Evolutionary conservation across 2,329 filamentous ascomycete genomes (phyloP).

Genomic region (Tolypocladium sp.): DNA sequence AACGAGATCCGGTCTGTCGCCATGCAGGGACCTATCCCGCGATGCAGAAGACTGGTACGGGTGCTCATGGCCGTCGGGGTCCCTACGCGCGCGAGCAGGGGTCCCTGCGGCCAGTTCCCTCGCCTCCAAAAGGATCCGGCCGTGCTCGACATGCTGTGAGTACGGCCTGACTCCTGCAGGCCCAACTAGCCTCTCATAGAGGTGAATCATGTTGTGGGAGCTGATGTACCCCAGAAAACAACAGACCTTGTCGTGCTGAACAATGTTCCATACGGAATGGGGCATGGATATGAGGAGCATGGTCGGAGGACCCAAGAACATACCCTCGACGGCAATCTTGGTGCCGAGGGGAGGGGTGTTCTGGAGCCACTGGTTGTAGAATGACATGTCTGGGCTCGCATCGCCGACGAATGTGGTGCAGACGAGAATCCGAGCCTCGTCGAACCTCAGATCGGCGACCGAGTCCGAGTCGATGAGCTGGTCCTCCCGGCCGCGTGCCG

Average conservation of each 20-base stretch:
- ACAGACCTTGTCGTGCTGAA: slow-evolving; percentile 59
- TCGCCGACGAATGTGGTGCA: slow-evolving; percentile 60
- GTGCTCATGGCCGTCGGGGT: slow-evolving; percentile 16
- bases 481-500: slow-evolving; percentile 20
- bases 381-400: slow-evolving; percentile 56
- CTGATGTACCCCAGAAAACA: slow-evolving; percentile 57
- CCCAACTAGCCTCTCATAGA: slow-evolving; percentile 51
- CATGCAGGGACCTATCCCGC: slow-evolving; percentile 12
- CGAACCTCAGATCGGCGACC: slow-evolving; percentile 48
- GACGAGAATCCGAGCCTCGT: slow-evolving; percentile 53
- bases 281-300: slow-evolving; percentile 61
- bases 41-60: slow-evolving; percentile 12
- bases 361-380: slow-evolving; percentile 57
- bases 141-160: slow-evolving; percentile 46
- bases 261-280: slow-evolving; percentile 51
- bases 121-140: slow-evolving; percentile 46
- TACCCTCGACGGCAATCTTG: slow-evolving; percentile 55
- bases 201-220: slow-evolving; percentile 57
- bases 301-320: slow-evolving; percentile 58
- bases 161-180: slow-evolving; percentile 33
- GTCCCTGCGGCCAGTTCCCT: slow-evolving; percentile 33
- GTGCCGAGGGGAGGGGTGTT: slow-evolving; percentile 46
- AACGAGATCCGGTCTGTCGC: slow-evolving; percentile 14
- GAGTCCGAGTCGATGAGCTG: slow-evolving; percentile 36
- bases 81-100: slow-evolving; percentile 16